These are phyloP conservation scores for Colletotrichum theobromicola DNA, from an alignment of 2,329 filamentous ascomycete genomes.

Conservation along the genomic window DNA sequence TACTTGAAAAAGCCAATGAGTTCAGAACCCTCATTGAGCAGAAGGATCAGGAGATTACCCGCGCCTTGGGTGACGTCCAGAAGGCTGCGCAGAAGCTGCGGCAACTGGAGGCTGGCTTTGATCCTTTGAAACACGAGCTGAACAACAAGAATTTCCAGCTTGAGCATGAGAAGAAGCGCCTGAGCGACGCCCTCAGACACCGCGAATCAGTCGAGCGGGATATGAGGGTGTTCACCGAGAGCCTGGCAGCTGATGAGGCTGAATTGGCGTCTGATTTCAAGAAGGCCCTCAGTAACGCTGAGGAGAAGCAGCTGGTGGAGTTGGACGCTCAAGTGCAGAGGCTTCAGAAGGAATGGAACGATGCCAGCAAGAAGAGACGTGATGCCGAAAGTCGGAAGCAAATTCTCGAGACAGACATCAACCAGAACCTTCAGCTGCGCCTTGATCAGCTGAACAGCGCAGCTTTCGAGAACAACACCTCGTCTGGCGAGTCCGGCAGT, in stretches of 20 bases:
- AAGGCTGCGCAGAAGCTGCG: constrained; percentile 81
- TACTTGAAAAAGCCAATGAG: constrained; percentile 66
- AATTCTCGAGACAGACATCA: constrained; percentile 83
- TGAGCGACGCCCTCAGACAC: constrained; percentile 70
- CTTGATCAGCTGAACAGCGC: constrained; percentile 84
- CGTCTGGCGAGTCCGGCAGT: constrained; percentile 55
- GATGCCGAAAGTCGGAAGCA: constrained; percentile 83
- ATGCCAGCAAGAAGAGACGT: constrained; percentile 74
- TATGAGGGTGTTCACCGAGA: constrained; percentile 77
- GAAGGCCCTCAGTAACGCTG: constrained; percentile 82
- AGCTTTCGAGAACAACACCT: constrained; percentile 69
- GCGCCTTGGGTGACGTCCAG: constrained; percentile 81
- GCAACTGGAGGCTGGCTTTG: constrained; percentile 82
- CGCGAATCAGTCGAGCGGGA: constrained; percentile 75
- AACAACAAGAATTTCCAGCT: constrained; percentile 76
- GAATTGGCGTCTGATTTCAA: constrained; percentile 90
- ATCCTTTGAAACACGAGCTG: constrained; percentile 79
- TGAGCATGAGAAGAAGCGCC: constrained; percentile 73
- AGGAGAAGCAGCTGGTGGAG: constrained; percentile 80
- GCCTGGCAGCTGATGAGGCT: constrained; percentile 76
- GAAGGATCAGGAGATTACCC: constrained; percentile 88
- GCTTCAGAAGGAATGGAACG: constrained; percentile 77
- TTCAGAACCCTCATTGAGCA: constrained; percentile 74
- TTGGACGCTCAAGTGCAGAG: constrained; percentile 74
- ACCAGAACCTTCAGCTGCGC: constrained; percentile 86